Conservation (phyloP, 495 filamentous ascomycete genomes). For the Geoglossum glabrum region DNA sequence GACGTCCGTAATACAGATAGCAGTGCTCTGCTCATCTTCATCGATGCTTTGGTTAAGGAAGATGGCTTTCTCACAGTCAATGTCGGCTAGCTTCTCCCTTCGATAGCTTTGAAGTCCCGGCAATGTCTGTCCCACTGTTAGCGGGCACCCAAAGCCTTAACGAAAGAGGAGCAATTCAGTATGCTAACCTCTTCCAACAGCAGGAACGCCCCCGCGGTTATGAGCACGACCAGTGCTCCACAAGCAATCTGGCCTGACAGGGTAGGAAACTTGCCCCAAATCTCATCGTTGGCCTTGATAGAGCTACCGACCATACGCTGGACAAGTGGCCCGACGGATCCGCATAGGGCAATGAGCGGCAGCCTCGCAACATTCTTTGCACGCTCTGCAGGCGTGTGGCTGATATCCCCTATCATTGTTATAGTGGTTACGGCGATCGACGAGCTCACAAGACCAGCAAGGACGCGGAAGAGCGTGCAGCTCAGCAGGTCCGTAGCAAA, state of each 20-base stretch:
- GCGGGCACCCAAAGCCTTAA: not conserved
- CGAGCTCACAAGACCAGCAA: conserved; percentile 22
- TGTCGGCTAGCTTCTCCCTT: conserved; percentile 10
- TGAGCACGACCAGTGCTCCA: conserved; percentile 20
- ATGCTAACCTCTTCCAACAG: conserved; percentile 22
- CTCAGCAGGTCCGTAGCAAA: conserved; percentile 21
- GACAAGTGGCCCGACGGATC: conserved; percentile 22
- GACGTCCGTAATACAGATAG: conserved; percentile 14
- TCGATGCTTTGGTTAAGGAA: conserved; percentile 19
- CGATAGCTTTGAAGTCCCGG: conserved; percentile 10
- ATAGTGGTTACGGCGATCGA: conserved; percentile 20
- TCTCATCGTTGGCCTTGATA: conserved; percentile 14
- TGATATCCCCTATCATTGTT: conserved; percentile 27
- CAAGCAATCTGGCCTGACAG: conserved; percentile 23
- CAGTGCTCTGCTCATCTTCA: conserved; percentile 7
- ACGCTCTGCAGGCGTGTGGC: conserved; percentile 16
- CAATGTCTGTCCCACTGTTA: conserved; percentile 14
- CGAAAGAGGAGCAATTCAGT: not conserved
- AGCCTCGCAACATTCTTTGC: conserved; percentile 22
- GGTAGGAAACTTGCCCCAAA: conserved; percentile 22
- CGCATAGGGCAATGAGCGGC: conserved; percentile 23
- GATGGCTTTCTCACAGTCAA: conserved; percentile 22
- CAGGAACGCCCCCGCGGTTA: conserved; percentile 17
- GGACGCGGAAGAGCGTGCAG: conserved; percentile 23
- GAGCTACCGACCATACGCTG: conserved; percentile 15